phyloP scores from a whole-genome alignment of 805 yeast genomes.

The Hanseniaspora clermontiae region DNA sequence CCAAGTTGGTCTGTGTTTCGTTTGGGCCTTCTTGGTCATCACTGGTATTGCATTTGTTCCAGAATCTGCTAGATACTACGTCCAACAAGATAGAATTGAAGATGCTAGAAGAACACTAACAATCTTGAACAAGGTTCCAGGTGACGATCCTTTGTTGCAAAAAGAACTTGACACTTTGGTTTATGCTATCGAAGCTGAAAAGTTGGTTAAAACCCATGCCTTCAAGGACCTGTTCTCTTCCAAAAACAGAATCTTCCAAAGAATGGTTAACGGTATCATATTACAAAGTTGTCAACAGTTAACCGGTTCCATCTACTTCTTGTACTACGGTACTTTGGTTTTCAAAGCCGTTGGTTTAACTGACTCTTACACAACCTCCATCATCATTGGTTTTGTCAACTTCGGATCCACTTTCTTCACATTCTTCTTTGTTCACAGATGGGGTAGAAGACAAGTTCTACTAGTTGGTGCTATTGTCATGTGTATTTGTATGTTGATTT shows the following conservation, averaged over 20 bases:
- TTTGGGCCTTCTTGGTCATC: slow-evolving; percentile 33
- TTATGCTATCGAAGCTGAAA: slow-evolving; percentile 50
- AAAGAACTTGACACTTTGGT: slow-evolving; percentile 44
- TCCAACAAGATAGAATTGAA: slow-evolving; percentile 42
- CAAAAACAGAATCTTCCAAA: slow-evolving; percentile 44
- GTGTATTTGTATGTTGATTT: slow-evolving; percentile 35
- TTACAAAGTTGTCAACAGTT: slow-evolving; percentile 55
- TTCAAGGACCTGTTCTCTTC: slow-evolving; percentile 58
- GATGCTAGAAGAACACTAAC: slow-evolving; percentile 54
- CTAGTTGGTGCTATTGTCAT: slow-evolving; percentile 39
- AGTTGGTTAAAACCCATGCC: slow-evolving; percentile 48
- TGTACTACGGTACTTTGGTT: slow-evolving; percentile 53
- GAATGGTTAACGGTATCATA: slow-evolving; percentile 39
- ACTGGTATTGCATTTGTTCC: slow-evolving; percentile 42
- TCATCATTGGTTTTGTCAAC: slow-evolving; percentile 47
- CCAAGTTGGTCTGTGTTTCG: slow-evolving; percentile 47
- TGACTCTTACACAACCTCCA: slow-evolving; percentile 49
- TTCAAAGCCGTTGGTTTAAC: slow-evolving; percentile 49
- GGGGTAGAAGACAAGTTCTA: slow-evolving; percentile 41
- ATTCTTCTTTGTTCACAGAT: slow-evolving; percentile 39
- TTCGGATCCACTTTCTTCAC: slow-evolving; percentile 45
- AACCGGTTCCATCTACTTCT: slow-evolving; percentile 55
- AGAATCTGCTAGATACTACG: slow-evolving; percentile 59
- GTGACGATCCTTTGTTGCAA: slow-evolving; percentile 43
- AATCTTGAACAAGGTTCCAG: slow-evolving; percentile 41